These are phyloP conservation scores for Thalassiosira oceanica DNA, from an alignment of 352 stramenopile species.

Conservation along the genomic window DNA sequence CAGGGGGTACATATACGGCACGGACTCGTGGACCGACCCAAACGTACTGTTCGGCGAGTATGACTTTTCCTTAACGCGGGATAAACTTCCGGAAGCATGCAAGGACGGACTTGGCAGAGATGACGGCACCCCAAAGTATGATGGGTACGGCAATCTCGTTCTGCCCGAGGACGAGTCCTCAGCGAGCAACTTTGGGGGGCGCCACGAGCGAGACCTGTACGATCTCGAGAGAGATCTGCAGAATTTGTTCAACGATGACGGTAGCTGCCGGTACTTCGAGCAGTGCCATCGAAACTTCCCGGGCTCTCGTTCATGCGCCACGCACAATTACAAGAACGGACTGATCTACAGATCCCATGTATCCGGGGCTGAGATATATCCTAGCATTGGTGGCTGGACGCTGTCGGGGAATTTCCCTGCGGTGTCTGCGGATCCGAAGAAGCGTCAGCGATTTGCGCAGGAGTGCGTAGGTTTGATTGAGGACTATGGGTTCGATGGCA, in stretches of 20 bases:
- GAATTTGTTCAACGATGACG: not conserved
- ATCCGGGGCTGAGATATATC: constrained; percentile 34
- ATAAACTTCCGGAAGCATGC: constrained; percentile 15
- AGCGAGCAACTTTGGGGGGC: no score
- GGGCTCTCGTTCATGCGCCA: constrained; percentile 26
- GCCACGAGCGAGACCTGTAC: not conserved
- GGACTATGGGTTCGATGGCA: constrained; percentile 59
- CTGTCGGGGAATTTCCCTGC: constrained; percentile 31
- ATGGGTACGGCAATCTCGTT: not conserved
- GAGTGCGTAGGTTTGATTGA: constrained; percentile 46
- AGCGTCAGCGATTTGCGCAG: constrained; percentile 27
- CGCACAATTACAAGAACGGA: constrained; percentile 34
- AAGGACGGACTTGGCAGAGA: constrained; percentile 21
- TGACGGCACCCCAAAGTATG: constrained; percentile 8
- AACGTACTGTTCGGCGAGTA: constrained; percentile 28
- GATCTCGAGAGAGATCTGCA: not conserved
- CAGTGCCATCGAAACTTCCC: constrained; percentile 46
- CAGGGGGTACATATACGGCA: constrained; percentile 30
- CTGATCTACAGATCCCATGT: constrained; percentile 36
- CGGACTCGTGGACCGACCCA: constrained; percentile 34
- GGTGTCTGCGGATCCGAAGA: constrained; percentile 22
- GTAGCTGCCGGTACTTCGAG: constrained; percentile 29
- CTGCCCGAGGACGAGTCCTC: no score
- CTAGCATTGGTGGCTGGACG: constrained; percentile 46
- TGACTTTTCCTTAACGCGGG: constrained; percentile 3